Conservation (phyloP, 768 basidiomycete genomes). For the Obba rivulosa region DNA sequence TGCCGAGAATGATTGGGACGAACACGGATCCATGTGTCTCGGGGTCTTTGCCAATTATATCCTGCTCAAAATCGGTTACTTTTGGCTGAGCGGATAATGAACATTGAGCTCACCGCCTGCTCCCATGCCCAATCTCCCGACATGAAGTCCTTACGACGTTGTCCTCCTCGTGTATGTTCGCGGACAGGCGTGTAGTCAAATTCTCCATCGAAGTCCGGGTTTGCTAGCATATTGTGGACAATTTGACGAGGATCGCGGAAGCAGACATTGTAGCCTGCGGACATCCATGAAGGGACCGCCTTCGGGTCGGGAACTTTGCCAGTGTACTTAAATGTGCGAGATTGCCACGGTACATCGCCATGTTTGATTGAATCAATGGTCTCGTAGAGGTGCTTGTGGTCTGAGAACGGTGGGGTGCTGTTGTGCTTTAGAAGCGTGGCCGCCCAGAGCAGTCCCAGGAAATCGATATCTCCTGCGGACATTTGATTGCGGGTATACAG, state of each 20-base stretch:
- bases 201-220: conserved; percentile 16
- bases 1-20: conserved; percentile 20
- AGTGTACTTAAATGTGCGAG: conserved; percentile 25
- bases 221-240: conserved; percentile 17
- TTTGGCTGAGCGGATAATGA: not conserved
- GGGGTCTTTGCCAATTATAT: not conserved
- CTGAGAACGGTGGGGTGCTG: conserved; percentile 18
- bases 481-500: conserved; percentile 7
- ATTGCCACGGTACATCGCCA: conserved; percentile 33
- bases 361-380: conserved; percentile 30
- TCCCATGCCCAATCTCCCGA: conserved; percentile 5
- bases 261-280: conserved; percentile 17
- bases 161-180: conserved; percentile 6
- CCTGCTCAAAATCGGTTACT: not conserved
- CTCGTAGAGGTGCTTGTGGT: conserved; percentile 25
- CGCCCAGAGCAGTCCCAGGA: conserved; percentile 20
- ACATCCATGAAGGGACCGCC: conserved; percentile 22
- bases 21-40: conserved; percentile 13
- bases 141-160: conserved; percentile 16
- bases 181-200: conserved; percentile 18
- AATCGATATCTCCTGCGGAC: conserved; percentile 9
- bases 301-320: conserved; percentile 8
- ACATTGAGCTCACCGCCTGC: not conserved
- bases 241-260: conserved; percentile 13
- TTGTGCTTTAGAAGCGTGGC: conserved; percentile 6